Base-by-base conservation (phyloP, 768 basidiomycete genomes). In the Boletus rex-veris region DNA sequence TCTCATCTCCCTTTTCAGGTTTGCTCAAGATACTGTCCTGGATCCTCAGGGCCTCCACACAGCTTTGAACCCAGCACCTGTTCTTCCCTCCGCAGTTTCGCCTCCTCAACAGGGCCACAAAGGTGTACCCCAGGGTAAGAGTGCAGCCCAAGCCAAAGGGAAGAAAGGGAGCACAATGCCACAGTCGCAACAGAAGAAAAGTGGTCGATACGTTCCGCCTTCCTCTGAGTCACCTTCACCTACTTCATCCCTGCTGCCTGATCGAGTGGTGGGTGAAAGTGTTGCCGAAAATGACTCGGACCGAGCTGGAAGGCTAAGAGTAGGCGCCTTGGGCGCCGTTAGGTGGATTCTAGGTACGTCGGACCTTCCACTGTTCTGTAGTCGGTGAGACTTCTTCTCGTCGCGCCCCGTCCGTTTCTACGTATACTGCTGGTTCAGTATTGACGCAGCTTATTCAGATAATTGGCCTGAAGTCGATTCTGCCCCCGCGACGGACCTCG, bases 321-420 rank as follows among this genome's bases (percentile, higher is more conserved):
- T 88, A 12, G 80, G 82, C 30, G 86, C 82, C 4, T 73, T 92
- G 16, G 87, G 87, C 12, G 81, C 80, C 7, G 58, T 88, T 11
- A 75, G 74, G 55, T 88, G 84, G 80, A 64, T 86, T 4, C 47
- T 89, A 48, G 80, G 86, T 88, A 67, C 45, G 80, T 73, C 19
- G 16, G 30, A 45, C 33, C 64, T 52, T 48, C 43, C 31, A 18
- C 21, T 43, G 15, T n/a, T 45, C 37, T n/a, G 37, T 12, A 26
- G 37, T 56, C n/a, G 37, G 42, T 35, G 36, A 45, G 47, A 50
- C 39, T 24, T 30, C 21, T 18, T 21, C 8, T 45, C n/a, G 14
- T 44, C 12, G 15, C 30, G 18, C 11, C 10, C 49, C 35, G 7
- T 52, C 14, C 15, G 16, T 38, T 38, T 42, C 28, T 48, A 18